Percentiles rank a stretch among this genome's conserved stretches.
Conservation (phyloP, 1,284 basidiomycete species). For the Takashimella koratensis region DNA sequence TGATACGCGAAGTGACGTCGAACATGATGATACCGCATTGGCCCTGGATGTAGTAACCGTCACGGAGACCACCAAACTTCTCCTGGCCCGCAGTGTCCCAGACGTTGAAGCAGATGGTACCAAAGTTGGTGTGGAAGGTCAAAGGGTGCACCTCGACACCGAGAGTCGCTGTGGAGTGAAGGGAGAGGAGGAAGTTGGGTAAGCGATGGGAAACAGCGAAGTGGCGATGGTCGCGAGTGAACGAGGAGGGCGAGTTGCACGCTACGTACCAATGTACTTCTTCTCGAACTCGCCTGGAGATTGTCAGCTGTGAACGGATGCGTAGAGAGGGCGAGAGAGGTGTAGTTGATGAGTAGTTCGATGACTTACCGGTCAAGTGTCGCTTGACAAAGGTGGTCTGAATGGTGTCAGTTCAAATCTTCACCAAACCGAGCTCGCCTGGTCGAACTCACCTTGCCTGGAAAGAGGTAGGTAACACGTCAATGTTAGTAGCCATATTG, state of each 20-base stretch:
- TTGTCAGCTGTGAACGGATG: constrained; percentile 3
- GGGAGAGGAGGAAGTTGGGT: neutral
- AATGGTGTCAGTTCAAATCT: constrained; percentile 12
- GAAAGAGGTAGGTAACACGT: neutral
- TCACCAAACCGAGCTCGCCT: no score
- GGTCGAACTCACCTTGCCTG: constrained; percentile 28
- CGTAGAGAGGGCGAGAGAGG: neutral
- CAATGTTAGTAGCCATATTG: constrained; percentile 7
- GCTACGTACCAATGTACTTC: constrained; percentile 89
- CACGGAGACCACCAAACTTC: constrained; percentile 97
- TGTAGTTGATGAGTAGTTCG: neutral
- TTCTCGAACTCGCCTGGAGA: constrained; percentile 87
- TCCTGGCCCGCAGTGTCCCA: constrained; percentile 99
- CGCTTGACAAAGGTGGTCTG: constrained; percentile 98
- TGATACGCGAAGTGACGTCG: constrained; percentile 99
- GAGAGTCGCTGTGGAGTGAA: constrained; percentile 71
- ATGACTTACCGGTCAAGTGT: constrained; percentile 77
- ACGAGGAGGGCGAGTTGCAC: no score
- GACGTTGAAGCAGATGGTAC: constrained; percentile 98
- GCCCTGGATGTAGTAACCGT: constrained; percentile 98
- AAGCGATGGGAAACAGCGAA: no score
- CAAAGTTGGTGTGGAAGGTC: constrained; percentile 95
- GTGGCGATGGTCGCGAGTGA: no score
- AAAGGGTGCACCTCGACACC: constrained; percentile 99
- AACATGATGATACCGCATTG: constrained; percentile 99